Base-by-base conservation (phyloP, 169 alveolate species). In the Eimeria mitis region DNA sequence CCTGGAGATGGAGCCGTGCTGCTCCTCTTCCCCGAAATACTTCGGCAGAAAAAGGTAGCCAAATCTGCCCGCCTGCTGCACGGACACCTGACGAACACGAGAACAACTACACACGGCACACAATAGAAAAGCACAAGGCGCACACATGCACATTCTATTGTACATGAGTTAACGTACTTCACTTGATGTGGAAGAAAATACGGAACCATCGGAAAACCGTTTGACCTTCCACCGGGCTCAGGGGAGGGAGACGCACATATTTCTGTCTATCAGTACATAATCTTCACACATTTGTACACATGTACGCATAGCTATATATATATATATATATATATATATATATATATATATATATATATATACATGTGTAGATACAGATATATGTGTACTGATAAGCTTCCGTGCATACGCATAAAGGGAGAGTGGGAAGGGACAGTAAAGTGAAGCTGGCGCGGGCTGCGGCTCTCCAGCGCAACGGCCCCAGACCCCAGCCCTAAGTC, bases 1-100 rank as follows among this genome's bases (percentile, higher is more conserved):
- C 91, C 91, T 9, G 91, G 91, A 31, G 91, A 84, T 61, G 91
- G 91, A 84, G 91, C 91, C 40, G 78, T 84, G 37, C 61, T 84
- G 91, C 91, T 84, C 91, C 91, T 84, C 34, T 84, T 84, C 59
- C 91, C 91, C 23, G 91, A 84, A 61, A 84, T 84, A 21, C 31
- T 84, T 28, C 40, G 91, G 56, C 91, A 61, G 59, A 84, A 84
- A 61, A 84, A 84, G 91, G 91, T 84, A 84, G 49, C 34, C 52
- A 54, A 49, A 52, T 5, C 44, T 4, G 25, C 78, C 25, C 21
- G 16, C 14, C 44, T 34, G 6, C 25, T 65, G 42, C 75, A 65
- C 75, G 34, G 21, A 68, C 78, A 34, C 21, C 28, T 19, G 78
- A 6, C 42, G 14, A 68, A 14, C 78, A n/a, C 47, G 14, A 6